phyloP scores from a whole-genome alignment of 2,329 filamentous ascomycete species.

The Pseudopithomyces chartarum region DNA sequence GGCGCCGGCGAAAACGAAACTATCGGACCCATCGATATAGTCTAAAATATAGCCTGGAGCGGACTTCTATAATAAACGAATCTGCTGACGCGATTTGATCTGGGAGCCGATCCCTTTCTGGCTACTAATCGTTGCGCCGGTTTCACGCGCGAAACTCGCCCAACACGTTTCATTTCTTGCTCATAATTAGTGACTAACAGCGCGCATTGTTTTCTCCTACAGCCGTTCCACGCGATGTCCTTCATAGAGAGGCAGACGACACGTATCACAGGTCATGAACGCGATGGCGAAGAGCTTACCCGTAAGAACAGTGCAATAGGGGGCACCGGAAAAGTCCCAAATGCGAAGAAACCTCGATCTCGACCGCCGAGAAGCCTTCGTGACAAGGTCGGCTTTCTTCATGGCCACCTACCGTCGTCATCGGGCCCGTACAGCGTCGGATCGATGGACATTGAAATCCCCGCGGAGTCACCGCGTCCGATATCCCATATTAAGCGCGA shows the following conservation, averaged over 20 bases:
- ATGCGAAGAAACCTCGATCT: constrained; percentile 54
- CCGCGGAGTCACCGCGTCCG: constrained; percentile 51
- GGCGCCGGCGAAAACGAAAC: constrained; percentile 3
- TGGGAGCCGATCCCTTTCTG: not conserved
- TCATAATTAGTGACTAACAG: not conserved
- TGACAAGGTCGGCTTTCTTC: constrained; percentile 53
- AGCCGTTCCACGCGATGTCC: constrained; percentile 18
- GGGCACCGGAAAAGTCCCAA: constrained; percentile 41
- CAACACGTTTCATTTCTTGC: not conserved
- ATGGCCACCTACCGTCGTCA: constrained; percentile 54
- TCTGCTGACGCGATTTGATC: not conserved
- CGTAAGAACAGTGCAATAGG: constrained; percentile 23
- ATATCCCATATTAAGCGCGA: constrained; percentile 59
- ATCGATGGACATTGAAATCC: constrained; percentile 61
- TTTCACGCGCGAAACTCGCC: not conserved
- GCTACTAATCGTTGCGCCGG: not conserved
- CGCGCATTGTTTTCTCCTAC: not conserved
- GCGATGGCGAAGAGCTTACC: constrained; percentile 8
- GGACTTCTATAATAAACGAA: not conserved
- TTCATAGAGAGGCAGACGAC: constrained; percentile 33
- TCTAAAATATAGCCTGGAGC: too few species aligned
- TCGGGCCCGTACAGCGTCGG: constrained; percentile 57
- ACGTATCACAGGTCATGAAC: constrained; percentile 32
- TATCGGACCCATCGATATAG: not conserved
- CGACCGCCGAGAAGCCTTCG: constrained; percentile 54